A percentile compares a stretch with the other conserved stretches of the same genome.
These are phyloP conservation scores for Porogramme epimiltina DNA, from an alignment of 1,284 basidiomycete species.

Conservation along the genomic window DNA sequence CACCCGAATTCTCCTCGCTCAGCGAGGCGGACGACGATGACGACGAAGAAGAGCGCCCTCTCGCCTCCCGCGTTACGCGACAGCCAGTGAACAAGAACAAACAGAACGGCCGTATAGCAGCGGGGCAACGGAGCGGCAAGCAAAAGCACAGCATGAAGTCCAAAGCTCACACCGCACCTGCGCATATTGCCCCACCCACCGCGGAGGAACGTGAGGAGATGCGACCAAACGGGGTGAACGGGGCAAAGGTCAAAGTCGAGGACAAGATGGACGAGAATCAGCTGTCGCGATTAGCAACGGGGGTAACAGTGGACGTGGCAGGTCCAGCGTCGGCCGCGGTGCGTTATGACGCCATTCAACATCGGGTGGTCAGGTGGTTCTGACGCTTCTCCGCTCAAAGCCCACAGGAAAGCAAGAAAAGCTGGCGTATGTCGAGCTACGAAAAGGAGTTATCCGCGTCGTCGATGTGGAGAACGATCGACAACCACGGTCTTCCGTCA, in stretches of 20 bases:
- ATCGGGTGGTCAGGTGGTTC: no score
- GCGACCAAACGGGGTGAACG: conserved; percentile 46
- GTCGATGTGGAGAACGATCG: conserved; percentile 87
- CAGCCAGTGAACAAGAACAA: conserved; percentile 4
- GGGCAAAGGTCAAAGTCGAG: conserved; percentile 67
- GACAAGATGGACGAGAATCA: conserved; percentile 78
- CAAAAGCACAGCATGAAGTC: conserved; percentile 59
- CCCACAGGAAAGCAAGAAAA: conserved; percentile 66
- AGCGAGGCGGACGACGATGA: conserved; percentile 42
- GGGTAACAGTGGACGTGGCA: conserved; percentile 74
- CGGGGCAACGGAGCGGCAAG: conserved; percentile 51
- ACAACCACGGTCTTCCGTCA: conserved; percentile 75
- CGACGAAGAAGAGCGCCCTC: conserved; percentile 63
- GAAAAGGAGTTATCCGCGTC: conserved; percentile 84
- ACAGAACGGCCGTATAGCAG: conserved; percentile 18
- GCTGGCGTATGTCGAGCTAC: conserved; percentile 82
- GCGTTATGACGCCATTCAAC: conserved; percentile 20
- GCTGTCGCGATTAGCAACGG: conserved; percentile 73
- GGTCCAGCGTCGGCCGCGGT: conserved; percentile 51
- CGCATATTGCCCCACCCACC: conserved; percentile 36
- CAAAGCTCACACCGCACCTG: conserved; percentile 55
- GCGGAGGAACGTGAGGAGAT: conserved; percentile 45
- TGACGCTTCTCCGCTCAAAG: no score
- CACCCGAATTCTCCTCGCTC: conserved; percentile 30
- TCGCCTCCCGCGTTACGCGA: conserved; percentile 51